Conservation (phyloP, 805 yeast species). For the Ogataea ganodermae region DNA sequence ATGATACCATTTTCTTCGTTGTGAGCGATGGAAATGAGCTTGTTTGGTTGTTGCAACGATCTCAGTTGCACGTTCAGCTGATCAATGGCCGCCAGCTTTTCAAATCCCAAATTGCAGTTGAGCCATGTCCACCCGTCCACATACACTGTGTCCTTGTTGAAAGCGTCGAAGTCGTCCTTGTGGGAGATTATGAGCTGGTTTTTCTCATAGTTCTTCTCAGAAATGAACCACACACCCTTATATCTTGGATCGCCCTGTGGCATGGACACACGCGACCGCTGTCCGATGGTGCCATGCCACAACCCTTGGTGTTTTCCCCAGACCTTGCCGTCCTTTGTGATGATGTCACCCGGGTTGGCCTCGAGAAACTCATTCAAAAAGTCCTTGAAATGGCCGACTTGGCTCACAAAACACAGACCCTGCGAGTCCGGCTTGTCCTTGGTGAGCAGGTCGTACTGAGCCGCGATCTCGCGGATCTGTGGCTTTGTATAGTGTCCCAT, state of each 20-base stretch:
- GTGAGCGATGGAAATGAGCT: constrained; percentile 20
- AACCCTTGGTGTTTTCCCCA: constrained; percentile 87
- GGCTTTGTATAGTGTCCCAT: constrained; percentile 78
- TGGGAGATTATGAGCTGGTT: constrained; percentile 81
- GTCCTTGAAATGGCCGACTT: constrained; percentile 60
- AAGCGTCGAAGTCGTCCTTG: constrained; percentile 60
- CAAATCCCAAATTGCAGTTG: constrained; percentile 20
- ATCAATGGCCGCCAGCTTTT: constrained; percentile 11
- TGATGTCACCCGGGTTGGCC: constrained; percentile 74
- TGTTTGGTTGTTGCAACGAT: constrained; percentile 66
- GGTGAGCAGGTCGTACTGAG: constrained; percentile 51
- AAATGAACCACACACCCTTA: constrained; percentile 84
- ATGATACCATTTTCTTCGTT: constrained; percentile 20
- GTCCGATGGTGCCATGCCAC: constrained; percentile 97
- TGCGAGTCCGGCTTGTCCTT: constrained; percentile 90
- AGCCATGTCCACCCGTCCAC: constrained; percentile 56
- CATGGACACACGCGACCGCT: constrained; percentile 74
- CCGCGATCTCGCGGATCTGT: constrained; percentile 69
- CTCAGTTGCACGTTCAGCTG: constrained; percentile 61
- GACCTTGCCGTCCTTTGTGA: constrained; percentile 69
- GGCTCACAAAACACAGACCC: constrained; percentile 89
- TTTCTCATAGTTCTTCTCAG: constrained; percentile 60
- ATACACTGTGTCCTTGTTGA: constrained; percentile 48
- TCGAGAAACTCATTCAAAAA: constrained; percentile 75
- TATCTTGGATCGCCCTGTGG: constrained; percentile 84